These are phyloP conservation scores for Agarophyton chilense DNA, from an alignment of 23 red algal genomes.

Conservation along the genomic window DNA sequence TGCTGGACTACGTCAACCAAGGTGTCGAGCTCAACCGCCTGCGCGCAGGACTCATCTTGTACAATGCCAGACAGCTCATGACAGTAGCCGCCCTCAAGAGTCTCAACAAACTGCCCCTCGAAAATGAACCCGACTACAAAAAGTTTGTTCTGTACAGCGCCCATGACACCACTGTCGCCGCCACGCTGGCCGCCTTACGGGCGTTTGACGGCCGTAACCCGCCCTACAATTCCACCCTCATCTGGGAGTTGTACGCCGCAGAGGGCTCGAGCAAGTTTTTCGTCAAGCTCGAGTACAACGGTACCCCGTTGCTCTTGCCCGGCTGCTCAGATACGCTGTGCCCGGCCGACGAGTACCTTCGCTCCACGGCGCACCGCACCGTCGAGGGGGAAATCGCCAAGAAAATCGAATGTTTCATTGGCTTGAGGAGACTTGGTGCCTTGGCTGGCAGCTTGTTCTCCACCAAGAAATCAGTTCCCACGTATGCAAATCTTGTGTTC, in stretches of 20 bases:
- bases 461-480: background rate
- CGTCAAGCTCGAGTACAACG: conserved; percentile 82
- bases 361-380: conserved; percentile 23
- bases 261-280: background rate
- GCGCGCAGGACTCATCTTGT: conserved; percentile 50
- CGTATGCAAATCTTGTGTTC: background rate
- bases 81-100: conserved; percentile 14
- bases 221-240: conserved; percentile 92
- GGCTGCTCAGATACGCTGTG: conserved; percentile 37
- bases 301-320: conserved; percentile 15
- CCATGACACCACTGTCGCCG: conserved; percentile 90
- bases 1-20: conserved; percentile 34
- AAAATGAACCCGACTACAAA: background rate
- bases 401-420: conserved; percentile 45
- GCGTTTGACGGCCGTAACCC: conserved; percentile 69
- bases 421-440: background rate
- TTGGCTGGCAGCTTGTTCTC: conserved; percentile 22
- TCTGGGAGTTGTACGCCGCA: conserved; percentile 76
- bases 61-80: conserved; percentile 37
- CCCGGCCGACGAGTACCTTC: conserved; percentile 38
- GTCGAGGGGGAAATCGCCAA: conserved; percentile 14
- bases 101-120: background rate
- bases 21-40: conserved; percentile 41
- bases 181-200: conserved; percentile 65
- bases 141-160: conserved; percentile 84